Evolutionary conservation across 331 rosid species (phyloP), one percentile per base, ranked within the genome.

Genomic region (Phaseolus coccineus): DNA sequence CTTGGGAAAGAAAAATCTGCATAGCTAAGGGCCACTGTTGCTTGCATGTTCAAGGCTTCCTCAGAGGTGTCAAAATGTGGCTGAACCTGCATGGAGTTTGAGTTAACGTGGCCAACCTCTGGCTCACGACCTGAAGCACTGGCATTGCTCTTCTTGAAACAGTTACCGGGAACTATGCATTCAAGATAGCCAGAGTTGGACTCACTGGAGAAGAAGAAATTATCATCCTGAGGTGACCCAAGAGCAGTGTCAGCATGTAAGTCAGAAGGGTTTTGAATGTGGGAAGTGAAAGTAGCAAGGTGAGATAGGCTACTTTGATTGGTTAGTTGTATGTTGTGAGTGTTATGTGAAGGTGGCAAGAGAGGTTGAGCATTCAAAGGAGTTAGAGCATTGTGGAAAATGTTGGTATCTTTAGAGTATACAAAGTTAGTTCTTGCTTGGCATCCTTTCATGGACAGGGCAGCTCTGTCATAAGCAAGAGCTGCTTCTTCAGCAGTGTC

Each of bases 401-500:
- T 33, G 74, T 73, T 74, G 48, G 90, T 35, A 63, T 84, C 90
- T 67, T 92, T 79, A 71, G 97, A 78, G 84, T 96, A 96, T 16
- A 90, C 81, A 83, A 96, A 96, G 81, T 96, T 96, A 67, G 99
- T 96, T 88, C 93, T 89, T 52, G 99, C 97, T 85, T 91, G 93
- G 51, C 86, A 80, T 55, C 99, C 99, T 86, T 96, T 96, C 85
- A 96, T 96, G 79, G 98, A 93, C 63, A 96, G 81, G 67, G 99
- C 97, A 76, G 99, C 99, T 82, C 93, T 88, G 84, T 96, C 99
- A 91, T 96, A 96, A 88, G 99, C 99, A 76, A 96, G 86, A 75
- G 99, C 99, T 8, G 99, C 99, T 84, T 96, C 99, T 64, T 93
- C 87, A 22, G 99, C 99, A 81, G 99, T 96, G 85, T 96, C 99